Base-by-base conservation (phyloP, 2,329 filamentous ascomycete species). In the Hymenoscyphus linearis region DNA sequence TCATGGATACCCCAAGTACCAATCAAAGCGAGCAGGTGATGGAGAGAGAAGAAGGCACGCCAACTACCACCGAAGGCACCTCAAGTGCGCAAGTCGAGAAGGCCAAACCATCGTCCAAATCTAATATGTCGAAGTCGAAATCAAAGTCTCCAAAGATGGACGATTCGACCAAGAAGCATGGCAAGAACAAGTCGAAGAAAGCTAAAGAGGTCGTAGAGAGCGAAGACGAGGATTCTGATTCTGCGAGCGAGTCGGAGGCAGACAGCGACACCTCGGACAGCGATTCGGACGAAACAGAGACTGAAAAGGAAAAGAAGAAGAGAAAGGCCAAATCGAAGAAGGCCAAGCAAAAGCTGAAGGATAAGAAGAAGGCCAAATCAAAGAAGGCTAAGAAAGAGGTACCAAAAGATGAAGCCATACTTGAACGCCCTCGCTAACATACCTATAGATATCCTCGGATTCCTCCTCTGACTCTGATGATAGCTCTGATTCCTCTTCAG, bases 321-420 rank as follows among this genome's bases (percentile, higher is more conserved):
- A 71, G 71, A 64, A 63, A 63, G 59, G 72, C 71, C 57, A 68
- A 73, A 58, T 47, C 40, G 40, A 76, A 76, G 58, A 68, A 71
- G 25, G 71, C 70, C 61, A 69, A 63, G 59, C 77, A 74, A 61
- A 70, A 67, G 57, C 62, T 66, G 14, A 70, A 70, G 59, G 69
- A 70, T 7, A 73, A 73, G 65, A 67, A 68, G 57, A 78, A 77
- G 64, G 65, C 69, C 3, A 78, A 76, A 69, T 75, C 73, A 50
- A 79, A 76, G 52, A 76, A 74, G 61, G 66, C 73, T 7, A 73
- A 69, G 57, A 72, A 74, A 69, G 69, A 69, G 65, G 62, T 72
- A 73, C 27, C 67, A 65, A 36, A 26, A 58, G 59, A 55, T 6
- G 4, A 18, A n/a, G 2, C 4, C 3, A 36, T 44, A 31, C 13